phyloP scores from a whole-genome alignment of 169 alveolate species.

The Eimeria brunetti region DNA sequence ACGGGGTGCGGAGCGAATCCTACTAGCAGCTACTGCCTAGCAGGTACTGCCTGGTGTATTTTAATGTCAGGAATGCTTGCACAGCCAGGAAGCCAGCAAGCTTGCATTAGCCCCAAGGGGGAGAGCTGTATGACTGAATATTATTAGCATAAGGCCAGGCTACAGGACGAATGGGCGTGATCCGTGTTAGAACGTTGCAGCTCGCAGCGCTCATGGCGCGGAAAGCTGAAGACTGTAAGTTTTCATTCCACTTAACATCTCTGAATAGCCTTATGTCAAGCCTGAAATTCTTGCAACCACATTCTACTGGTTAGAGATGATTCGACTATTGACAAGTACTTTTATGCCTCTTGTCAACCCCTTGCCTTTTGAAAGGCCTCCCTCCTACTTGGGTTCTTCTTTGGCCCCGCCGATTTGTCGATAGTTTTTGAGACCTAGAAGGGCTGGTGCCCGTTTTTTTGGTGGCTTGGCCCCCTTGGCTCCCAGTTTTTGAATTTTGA shows the following conservation, averaged over 20 bases:
- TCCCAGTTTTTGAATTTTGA: neutral
- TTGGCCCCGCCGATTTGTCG: slow-evolving; percentile 28
- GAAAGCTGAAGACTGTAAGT: neutral
- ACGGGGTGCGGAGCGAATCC: neutral
- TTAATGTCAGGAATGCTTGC: neutral
- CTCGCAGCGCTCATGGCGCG: neutral
- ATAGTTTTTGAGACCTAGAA: neutral
- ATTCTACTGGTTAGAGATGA: neutral
- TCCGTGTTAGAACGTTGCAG: neutral
- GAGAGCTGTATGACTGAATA: neutral
- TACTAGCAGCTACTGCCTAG: neutral
- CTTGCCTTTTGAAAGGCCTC: slow-evolving; percentile 25
- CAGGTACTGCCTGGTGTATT: neutral
- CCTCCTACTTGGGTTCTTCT: slow-evolving; percentile 24
- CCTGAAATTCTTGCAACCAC: neutral
- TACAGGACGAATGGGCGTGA: neutral
- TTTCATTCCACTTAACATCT: neutral
- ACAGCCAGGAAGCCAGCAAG: neutral
- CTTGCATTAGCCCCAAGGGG: neutral
- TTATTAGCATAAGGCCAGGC: too few species aligned
- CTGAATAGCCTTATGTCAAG: neutral
- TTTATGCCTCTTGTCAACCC: slow-evolving; percentile 10
- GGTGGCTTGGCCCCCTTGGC: neutral
- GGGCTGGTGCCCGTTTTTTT: neutral
- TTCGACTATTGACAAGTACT: neutral